These are phyloP conservation scores for Debaryomyces subglobosus DNA, from an alignment of 1,139 yeast genomes.

Conservation along the genomic window DNA sequence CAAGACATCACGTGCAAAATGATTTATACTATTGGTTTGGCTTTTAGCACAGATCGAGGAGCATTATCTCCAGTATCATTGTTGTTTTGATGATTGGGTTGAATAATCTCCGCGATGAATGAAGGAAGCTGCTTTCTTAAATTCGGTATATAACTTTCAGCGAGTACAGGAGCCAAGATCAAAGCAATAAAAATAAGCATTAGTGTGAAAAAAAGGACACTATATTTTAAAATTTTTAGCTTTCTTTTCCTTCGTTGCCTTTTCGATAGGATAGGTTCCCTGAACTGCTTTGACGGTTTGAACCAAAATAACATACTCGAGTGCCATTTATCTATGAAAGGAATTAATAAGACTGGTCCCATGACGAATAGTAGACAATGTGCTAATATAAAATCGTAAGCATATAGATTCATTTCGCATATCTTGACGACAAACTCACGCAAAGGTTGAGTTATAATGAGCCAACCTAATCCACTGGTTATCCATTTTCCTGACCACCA, in stretches of 20 bases:
- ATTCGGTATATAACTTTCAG: constrained; percentile 25
- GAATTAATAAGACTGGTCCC: constrained; percentile 65
- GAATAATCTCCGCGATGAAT: constrained; percentile 45
- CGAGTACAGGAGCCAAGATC: constrained; percentile 33
- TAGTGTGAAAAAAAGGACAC: constrained; percentile 23
- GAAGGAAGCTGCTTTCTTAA: constrained; percentile 17
- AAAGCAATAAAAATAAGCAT: constrained; percentile 20
- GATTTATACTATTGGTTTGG: constrained; percentile 17
- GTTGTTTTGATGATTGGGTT: constrained; percentile 58
- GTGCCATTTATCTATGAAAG: constrained; percentile 54
- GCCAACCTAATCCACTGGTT: constrained; percentile 59
- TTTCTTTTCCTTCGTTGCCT: constrained; percentile 22
- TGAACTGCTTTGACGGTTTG: constrained; percentile 30
- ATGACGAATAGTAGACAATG: constrained; percentile 64
- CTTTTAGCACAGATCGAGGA: constrained; percentile 22
- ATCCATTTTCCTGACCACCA: constrained; percentile 93
- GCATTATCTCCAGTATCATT: constrained; percentile 61
- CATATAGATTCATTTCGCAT: constrained; percentile 68
- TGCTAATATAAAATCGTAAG: constrained; percentile 71
- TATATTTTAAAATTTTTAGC: constrained; percentile 20
- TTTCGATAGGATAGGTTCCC: constrained; percentile 30
- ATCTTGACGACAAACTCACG: constrained; percentile 71
- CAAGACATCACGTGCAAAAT: constrained; percentile 2
- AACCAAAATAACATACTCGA: constrained; percentile 42
- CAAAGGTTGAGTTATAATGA: constrained; percentile 62